Base-by-base conservation (phyloP, 257 asterid genomes). In the Solanum bulbocastanum region DNA sequence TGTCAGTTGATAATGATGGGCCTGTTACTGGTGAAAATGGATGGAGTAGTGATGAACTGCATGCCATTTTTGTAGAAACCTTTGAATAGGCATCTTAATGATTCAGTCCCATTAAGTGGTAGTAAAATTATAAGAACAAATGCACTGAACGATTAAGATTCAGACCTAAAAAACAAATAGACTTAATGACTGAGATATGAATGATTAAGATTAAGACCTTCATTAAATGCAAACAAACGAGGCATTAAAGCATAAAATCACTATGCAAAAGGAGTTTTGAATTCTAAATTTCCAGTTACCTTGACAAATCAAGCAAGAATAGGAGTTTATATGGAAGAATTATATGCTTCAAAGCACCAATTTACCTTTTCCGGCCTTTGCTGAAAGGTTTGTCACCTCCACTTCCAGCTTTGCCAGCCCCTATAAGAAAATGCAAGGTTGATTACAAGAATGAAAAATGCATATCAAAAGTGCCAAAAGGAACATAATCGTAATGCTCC, bases 311-410 rank as follows among this genome's bases (percentile, higher is more conserved):
- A 62, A 46, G 22, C 18, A 44, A 44, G 83, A 82, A 9, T 18
- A 82, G 32, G 69, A 82, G 86, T 82, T 49, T 52, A 32, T 18
- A 49, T 10, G 71, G 86, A 82, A 20, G 69, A 82, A 82, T 52
- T 46, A 49, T 82, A 49, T 49, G 68, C 86, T 49, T 49, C 40
- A 82, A 82, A 82, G 86, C 69, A 49, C 71, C 86, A 10, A 49
- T 90, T 84, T 93, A 97, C 99, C 99, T 97, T 96, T 97, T 89
- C 99, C 99, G 40, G 99, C 99, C 92, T 96, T 97, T 35, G 99
- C 99, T 81, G 99, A 96, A 90, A 97, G 99, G 90, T 97, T 97
- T 85, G 99, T 97, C 87, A 97, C 99, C 90, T 97, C 99, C 93
- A 95, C 98, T 94, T 97, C 99, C 96, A 97, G 89, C 93, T 91